Evolutionary conservation across 2,329 filamentous ascomycete genomes (phyloP).

Genomic region (Lecanicillium sp.): DNA sequence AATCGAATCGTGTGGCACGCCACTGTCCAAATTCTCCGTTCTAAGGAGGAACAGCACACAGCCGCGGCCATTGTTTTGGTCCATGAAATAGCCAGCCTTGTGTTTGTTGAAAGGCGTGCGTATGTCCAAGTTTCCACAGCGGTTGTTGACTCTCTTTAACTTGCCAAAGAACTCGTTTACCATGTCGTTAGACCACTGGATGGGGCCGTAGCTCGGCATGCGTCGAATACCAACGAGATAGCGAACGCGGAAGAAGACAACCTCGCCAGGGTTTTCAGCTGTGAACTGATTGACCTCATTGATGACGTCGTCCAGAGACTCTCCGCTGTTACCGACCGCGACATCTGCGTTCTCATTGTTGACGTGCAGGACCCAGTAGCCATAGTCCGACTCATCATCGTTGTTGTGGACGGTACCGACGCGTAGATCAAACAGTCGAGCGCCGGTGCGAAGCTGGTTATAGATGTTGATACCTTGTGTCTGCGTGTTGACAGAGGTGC

Average conservation of each 20-base stretch:
- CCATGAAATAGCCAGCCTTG: slow-evolving; percentile 20
- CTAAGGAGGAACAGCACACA: slow-evolving; percentile 25
- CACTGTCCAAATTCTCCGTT: slow-evolving; percentile 12
- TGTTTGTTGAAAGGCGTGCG: slow-evolving; percentile 17
- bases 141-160: slow-evolving; percentile 31
- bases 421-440: slow-evolving; percentile 39
- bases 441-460: slow-evolving; percentile 34
- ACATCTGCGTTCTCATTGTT: slow-evolving; percentile 23
- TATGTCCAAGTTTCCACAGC: slow-evolving; percentile 21
- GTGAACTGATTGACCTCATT: slow-evolving; percentile 36
- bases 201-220: slow-evolving; percentile 16
- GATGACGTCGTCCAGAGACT: slow-evolving; percentile 33
- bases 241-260: slow-evolving; percentile 37
- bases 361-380: slow-evolving; percentile 35
- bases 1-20: slow-evolving; percentile 15
- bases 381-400: slow-evolving; percentile 10
- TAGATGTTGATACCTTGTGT: slow-evolving; percentile 36
- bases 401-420: slow-evolving; percentile 22
- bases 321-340: slow-evolving; percentile 36
- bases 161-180: slow-evolving; percentile 34
- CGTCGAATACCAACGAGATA: slow-evolving; percentile 32
- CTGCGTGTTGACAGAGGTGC: slow-evolving; percentile 30
- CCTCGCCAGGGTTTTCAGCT: slow-evolving; percentile 30
- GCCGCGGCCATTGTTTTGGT: slow-evolving; percentile 21
- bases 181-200: slow-evolving; percentile 27